Evolutionary conservation across 2,329 filamentous ascomycete genomes (phyloP), one percentile per base, ranked within the genome.

Genomic region (Conoideocrella luteorostrata): DNA sequence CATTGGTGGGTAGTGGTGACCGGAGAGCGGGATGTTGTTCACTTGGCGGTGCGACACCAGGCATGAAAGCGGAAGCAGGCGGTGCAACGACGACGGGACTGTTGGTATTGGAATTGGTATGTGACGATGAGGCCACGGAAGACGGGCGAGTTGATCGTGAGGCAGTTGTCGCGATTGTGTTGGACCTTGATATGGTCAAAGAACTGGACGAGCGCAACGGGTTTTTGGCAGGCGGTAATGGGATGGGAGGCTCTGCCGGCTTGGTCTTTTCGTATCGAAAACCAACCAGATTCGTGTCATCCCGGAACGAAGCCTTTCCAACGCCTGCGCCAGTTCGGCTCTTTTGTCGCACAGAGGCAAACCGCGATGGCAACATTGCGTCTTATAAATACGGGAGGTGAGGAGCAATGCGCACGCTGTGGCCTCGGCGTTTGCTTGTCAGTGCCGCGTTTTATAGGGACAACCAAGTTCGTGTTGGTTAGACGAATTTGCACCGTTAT

Each of bases 191-290:
- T 5, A 48, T 45, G 34, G 45, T 48, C 39, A 49, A 10, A 21
- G 46, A 35, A 40, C 47, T 43, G 12, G 49, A 39, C 17, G 48
- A 36, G 23, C 57, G 39, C 44, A 51, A 39, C 49, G 58, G 44
- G 48, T 49, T 44, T 52, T 62, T 65, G 48, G 59, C 59, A 49
- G 71, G 68, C 39, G 70, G 61, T 46, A 78, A 60, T 36, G 72
- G 71, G 50, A 80, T 75, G 28, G 78, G 79, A 47, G 74, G 74
- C 58, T 76, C 72, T 38, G 74, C 74, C 52, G 75, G 70, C 40
- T 72, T 64, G 28, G 75, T 78, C 60, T 81, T 72, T 56, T 83
- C 79, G 64, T 83, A 82, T 46, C 76, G 74, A 44, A 82, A 56
- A 38, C 71, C 71, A 46, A 81, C 68, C 52, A 81, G 59, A 50